phyloP scores from a whole-genome alignment of 495 filamentous ascomycete species.

The Tetracladium marchalianum region DNA sequence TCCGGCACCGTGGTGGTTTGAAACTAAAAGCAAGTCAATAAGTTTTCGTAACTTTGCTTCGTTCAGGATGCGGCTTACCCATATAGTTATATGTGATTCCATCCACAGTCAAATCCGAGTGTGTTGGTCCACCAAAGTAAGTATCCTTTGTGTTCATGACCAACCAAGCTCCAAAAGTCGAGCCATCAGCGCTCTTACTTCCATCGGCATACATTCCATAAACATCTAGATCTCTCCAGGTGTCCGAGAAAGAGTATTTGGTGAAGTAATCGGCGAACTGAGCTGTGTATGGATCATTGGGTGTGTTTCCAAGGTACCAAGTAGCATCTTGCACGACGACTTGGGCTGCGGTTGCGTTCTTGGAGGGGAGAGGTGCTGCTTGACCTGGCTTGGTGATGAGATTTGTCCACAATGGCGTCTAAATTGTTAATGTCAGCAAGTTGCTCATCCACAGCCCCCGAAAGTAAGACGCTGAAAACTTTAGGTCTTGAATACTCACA shows the following conservation, averaged over 20 bases:
- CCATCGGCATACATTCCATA: conserved; percentile 47
- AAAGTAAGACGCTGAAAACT: too few relatives aligned
- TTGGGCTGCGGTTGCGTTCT: conserved; percentile 29
- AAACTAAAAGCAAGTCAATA: conserved; percentile 29
- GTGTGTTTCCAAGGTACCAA: conserved; percentile 41
- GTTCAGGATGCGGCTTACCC: conserved; percentile 1
- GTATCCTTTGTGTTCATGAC: conserved; percentile 51
- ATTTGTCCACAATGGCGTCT: conserved; percentile 43
- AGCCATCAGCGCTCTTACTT: conserved; percentile 33
- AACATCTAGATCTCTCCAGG: conserved; percentile 41
- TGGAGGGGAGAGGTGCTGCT: conserved; percentile 40
- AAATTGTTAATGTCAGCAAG: too few relatives aligned
- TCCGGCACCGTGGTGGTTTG: conserved; percentile 46
- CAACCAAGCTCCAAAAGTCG: conserved; percentile 44
- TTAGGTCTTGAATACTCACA: neutral
- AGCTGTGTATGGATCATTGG: conserved; percentile 37
- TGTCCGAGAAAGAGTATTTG: conserved; percentile 45
- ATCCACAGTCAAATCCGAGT: conserved; percentile 47
- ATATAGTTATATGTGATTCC: conserved; percentile 46
- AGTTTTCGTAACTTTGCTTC: neutral
- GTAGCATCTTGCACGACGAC: conserved; percentile 47
- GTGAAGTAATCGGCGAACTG: conserved; percentile 48
- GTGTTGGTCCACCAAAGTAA: conserved; percentile 46
- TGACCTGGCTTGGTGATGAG: conserved; percentile 38
- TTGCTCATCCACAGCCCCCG: too few relatives aligned